Conservation (phyloP, 352 stramenopile genomes). For the Heterotrichella gracilis region DNA sequence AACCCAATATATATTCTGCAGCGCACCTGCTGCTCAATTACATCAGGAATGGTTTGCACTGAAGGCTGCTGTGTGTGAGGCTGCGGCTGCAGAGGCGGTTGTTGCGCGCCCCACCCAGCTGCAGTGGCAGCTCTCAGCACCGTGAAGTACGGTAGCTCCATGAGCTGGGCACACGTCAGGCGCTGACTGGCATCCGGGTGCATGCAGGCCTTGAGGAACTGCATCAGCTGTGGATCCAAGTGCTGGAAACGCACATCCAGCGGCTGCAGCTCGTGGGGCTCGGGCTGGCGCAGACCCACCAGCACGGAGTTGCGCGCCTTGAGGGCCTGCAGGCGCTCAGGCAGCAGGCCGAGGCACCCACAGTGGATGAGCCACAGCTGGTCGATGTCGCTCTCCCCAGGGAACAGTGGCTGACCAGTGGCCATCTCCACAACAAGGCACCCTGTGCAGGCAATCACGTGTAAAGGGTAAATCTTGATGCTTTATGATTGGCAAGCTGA, state of each 20-base stretch:
- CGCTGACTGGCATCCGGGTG: conserved; percentile 56
- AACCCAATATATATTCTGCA: too few species aligned
- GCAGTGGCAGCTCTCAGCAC: too few species aligned
- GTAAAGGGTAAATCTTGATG: too few species aligned
- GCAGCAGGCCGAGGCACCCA: conserved; percentile 41
- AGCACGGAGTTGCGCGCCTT: conserved; percentile 56
- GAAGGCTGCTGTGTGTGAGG: too few species aligned
- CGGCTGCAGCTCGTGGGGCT: conserved; percentile 27
- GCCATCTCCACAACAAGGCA: conserved; percentile 36
- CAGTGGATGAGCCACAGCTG: conserved; percentile 70
- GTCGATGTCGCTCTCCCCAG: conserved; percentile 67
- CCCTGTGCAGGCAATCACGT: too few species aligned
- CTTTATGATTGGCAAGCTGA: too few species aligned
- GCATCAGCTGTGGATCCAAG: conserved; percentile 15
- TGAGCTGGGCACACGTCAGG: conserved; percentile 37
- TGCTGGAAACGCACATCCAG: conserved; percentile 48
- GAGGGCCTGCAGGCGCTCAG: conserved; percentile 41
- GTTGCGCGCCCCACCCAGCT: too few species aligned
- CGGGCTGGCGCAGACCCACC: conserved; percentile 41
- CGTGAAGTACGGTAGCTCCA: conserved; percentile 62
- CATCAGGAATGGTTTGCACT: too few species aligned
- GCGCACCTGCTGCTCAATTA: too few species aligned
- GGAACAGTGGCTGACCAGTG: conserved; percentile 49
- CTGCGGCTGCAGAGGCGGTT: too few species aligned
- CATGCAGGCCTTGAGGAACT: conserved; percentile 48